Conservation (phyloP, 768 basidiomycete species). For the Mycena crocata region DNA sequence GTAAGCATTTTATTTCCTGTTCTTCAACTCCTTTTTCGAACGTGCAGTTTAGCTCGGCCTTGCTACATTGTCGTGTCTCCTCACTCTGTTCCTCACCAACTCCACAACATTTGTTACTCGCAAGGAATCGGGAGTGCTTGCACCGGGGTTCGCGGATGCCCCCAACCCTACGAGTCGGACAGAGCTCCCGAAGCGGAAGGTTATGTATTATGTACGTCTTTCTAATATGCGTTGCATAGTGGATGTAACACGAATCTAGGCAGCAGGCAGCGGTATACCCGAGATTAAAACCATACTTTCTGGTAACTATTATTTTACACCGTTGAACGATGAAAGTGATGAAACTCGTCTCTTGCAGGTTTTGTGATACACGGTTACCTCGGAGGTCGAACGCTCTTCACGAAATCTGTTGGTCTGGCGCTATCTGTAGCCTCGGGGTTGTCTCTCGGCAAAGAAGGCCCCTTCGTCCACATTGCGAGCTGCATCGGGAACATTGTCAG, state of each 20-base stretch:
- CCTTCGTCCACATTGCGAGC: slow-evolving; percentile 54
- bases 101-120: slow-evolving; percentile 90
- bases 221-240: background rate
- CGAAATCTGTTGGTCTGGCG: slow-evolving; percentile 89
- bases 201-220: slow-evolving; percentile 83
- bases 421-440: slow-evolving; percentile 94
- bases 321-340: slow-evolving; percentile 4
- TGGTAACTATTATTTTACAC: slow-evolving; percentile 53
- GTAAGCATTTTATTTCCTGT: slow-evolving; percentile 60
- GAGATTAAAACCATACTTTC: slow-evolving; percentile 96
- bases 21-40: slow-evolving; percentile 1
- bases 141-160: slow-evolving; percentile 55
- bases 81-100: slow-evolving; percentile 89
- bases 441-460: slow-evolving; percentile 68
- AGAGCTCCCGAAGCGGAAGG: slow-evolving; percentile 63
- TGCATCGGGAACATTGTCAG: slow-evolving; percentile 83
- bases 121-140: slow-evolving; percentile 85
- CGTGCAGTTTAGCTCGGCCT: slow-evolving; percentile 67
- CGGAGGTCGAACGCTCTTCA: slow-evolving; percentile 88
- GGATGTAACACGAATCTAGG: slow-evolving; percentile 55
- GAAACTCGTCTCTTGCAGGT: slow-evolving; percentile 59
- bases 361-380: slow-evolving; percentile 99
- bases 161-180: slow-evolving; percentile 36
- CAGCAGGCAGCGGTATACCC: slow-evolving; percentile 95
- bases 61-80: slow-evolving; percentile 76